These are phyloP conservation scores for Sonneratia alba DNA, from an alignment of 345 rosid genomes.

Conservation along the genomic window DNA sequence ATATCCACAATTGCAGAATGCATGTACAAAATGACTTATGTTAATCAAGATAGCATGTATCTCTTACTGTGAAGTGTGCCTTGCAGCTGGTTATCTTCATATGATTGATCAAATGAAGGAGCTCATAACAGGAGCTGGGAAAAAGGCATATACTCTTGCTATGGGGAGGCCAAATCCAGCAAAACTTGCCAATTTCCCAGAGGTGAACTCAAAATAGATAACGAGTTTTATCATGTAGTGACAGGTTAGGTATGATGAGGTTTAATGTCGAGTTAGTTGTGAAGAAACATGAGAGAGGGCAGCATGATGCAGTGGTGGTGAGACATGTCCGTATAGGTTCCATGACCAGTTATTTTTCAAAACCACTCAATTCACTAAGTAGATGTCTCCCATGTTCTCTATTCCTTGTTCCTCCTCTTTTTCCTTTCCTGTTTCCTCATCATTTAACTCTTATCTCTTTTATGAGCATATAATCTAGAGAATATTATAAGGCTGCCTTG, in stretches of 20 bases:
- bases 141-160: conserved; percentile 75
- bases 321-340: not conserved
- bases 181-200: conserved; percentile 93
- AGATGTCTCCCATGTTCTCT: too few species aligned
- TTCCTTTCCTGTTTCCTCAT: not conserved
- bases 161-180: conserved; percentile 96
- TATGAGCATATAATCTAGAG: not conserved
- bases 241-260: not conserved
- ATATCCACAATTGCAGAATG: not conserved
- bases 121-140: conserved; percentile 57
- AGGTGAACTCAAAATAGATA: conserved; percentile 32
- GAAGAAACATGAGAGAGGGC: not conserved
- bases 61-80: conserved; percentile 8
- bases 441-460: not conserved
- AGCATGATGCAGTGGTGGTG: not conserved
- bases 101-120: conserved; percentile 87
- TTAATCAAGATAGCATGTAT: not conserved
- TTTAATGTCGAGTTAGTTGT: not conserved
- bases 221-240: not conserved
- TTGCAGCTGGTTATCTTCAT: conserved; percentile 86
- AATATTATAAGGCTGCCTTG: not conserved
- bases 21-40: not conserved
- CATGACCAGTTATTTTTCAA: not conserved
- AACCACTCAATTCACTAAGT: not conserved
- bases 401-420: not conserved